These are phyloP conservation scores for Drechslerella stenobrocha DNA, from an alignment of 2,329 filamentous ascomycete genomes.

Conservation along the genomic window DNA sequence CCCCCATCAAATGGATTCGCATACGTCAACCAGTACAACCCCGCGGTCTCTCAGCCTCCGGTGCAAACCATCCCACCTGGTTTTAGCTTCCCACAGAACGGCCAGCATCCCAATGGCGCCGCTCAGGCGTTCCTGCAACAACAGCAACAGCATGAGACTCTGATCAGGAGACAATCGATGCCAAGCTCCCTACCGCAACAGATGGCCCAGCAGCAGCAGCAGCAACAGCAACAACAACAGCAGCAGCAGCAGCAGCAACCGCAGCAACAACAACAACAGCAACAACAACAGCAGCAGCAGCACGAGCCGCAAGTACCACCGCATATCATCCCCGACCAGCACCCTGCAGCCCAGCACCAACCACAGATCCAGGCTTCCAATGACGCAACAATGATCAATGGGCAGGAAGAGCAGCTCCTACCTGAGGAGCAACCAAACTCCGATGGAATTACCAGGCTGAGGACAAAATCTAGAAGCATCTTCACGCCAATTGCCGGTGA, in stretches of 20 bases:
- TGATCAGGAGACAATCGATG: constrained; percentile 52
- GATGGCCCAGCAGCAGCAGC: constrained; percentile 59
- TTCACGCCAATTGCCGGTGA: constrained; percentile 85
- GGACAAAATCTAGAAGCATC: constrained; percentile 84
- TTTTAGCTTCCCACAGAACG: constrained; percentile 34
- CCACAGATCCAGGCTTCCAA: constrained; percentile 54
- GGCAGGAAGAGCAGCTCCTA: constrained; percentile 54
- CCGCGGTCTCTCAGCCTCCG: constrained; percentile 35
- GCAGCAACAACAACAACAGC: constrained; percentile 54
- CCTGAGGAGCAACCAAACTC: constrained; percentile 60
- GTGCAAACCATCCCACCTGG: constrained; percentile 43
- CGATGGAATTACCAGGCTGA: constrained; percentile 63
- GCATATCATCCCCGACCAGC: constrained; percentile 59
- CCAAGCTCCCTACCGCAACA: constrained; percentile 51
- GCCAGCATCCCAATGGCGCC: constrained; percentile 57
- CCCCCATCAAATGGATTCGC: constrained; percentile 38
- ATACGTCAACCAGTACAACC: constrained; percentile 45
- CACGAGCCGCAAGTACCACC: constrained; percentile 61
- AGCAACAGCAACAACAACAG: constrained; percentile 56
- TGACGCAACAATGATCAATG: constrained; percentile 55
- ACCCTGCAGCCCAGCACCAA: constrained; percentile 53
- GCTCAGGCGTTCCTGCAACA: constrained; percentile 69
- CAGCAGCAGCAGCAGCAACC: constrained; percentile 51
- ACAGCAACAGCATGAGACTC: constrained; percentile 59
- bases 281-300: constrained; percentile 58